Evolutionary conservation across 139 green algal genomes (phyloP).

Genomic region (Tetraselmis chui): DNA sequence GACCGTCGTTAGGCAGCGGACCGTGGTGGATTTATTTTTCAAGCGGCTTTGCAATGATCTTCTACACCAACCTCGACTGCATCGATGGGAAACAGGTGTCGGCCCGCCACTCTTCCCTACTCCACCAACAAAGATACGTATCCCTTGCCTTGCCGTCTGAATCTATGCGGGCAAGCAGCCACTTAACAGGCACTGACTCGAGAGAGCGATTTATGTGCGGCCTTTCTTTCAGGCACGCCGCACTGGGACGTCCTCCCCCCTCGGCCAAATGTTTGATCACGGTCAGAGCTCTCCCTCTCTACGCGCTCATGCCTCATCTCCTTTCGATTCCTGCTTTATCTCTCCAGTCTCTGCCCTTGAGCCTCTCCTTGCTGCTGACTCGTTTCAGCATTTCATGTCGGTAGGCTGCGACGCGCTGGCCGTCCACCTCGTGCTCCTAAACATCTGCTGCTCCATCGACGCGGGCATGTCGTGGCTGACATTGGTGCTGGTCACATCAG

Average conservation of each 20-base stretch:
- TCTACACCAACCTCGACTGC: slow-evolving; percentile 84
- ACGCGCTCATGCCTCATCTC: not conserved
- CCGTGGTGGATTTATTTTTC: slow-evolving; percentile 61
- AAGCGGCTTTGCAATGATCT: slow-evolving; percentile 34
- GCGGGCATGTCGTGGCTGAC: slow-evolving; percentile 11
- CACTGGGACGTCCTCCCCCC: slow-evolving; percentile 74
- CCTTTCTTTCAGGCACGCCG: slow-evolving; percentile 89
- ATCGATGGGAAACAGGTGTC: slow-evolving; percentile 59
- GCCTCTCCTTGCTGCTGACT: too few species aligned
- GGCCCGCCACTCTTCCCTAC: too few species aligned
- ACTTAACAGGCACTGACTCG: too few species aligned
- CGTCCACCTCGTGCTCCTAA: slow-evolving; percentile 67
- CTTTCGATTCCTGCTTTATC: too few species aligned
- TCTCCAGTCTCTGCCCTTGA: too few species aligned
- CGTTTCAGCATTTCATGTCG: not conserved
- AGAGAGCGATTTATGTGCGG: too few species aligned
- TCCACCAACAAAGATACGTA: too few species aligned
- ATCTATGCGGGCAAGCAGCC: too few species aligned
- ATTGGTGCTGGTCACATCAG: not conserved
- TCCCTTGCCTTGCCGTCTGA: too few species aligned
- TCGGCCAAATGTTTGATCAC: slow-evolving; percentile 97
- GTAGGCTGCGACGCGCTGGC: slow-evolving; percentile 74
- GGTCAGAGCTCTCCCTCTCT: slow-evolving; percentile 21
- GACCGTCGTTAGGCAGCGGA: slow-evolving; percentile 22
- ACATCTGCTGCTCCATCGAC: slow-evolving; percentile 29